phyloP scores from a whole-genome alignment of 352 stramenopile genomes.

The Pythium insidiosum region DNA sequence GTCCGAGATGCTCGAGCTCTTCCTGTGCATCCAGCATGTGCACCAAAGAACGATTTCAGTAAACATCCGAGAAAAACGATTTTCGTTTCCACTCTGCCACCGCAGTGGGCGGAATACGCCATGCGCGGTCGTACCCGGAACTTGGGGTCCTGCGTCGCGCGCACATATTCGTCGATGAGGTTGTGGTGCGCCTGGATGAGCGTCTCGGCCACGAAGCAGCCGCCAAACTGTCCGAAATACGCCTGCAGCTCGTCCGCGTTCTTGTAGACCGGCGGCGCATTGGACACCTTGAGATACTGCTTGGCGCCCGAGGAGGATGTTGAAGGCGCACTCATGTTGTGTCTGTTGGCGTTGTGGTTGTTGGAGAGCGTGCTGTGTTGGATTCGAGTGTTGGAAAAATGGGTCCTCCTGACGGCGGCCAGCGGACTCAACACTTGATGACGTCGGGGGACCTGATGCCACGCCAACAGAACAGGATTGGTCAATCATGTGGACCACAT shows the following conservation, averaged over 20 bases:
- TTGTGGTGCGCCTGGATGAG: constrained; percentile 95
- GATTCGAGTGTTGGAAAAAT: no score
- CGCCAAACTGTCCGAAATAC: constrained; percentile 93
- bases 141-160: constrained; percentile 90
- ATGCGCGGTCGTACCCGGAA: constrained; percentile 82
- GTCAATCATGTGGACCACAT: constrained; percentile 12
- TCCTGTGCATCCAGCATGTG: constrained; percentile 26
- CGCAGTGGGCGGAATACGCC: no score
- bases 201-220: constrained; percentile 97
- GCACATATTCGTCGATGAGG: constrained; percentile 91
- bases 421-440: no score
- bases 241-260: constrained; percentile 52
- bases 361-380: no score
- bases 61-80: no score
- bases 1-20: constrained; percentile 94
- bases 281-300: constrained; percentile 59
- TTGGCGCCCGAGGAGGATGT: no score
- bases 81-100: no score
- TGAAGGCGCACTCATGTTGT: constrained; percentile 18
- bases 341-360: no score
- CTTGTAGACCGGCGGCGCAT: constrained; percentile 64
- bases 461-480: no score
- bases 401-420: no score
- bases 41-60: not conserved
- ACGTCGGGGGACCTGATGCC: no score